Percentiles rank a stretch among this genome's conserved stretches.
Conservation (phyloP, 352 stramenopile genomes). For the Globisporangium parvum region DNA sequence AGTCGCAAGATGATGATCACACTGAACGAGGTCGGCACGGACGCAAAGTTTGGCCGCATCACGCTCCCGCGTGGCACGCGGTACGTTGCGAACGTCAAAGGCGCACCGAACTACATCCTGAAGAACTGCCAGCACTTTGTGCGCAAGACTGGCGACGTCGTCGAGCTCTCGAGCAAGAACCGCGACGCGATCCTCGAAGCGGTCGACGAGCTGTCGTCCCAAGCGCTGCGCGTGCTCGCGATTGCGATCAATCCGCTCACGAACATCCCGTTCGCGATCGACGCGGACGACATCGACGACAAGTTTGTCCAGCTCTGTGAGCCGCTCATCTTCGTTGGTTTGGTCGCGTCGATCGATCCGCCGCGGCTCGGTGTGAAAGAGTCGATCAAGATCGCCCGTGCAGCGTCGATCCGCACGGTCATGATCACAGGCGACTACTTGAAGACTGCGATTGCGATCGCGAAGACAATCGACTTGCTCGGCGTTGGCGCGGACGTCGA, state of each 20-base stretch:
- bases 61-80: constrained; percentile 12
- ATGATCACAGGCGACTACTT: constrained; percentile 92
- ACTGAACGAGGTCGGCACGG: constrained; percentile 10
- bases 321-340: constrained; percentile 78
- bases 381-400: constrained; percentile 26
- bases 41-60: constrained; percentile 21
- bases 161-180: constrained; percentile 13
- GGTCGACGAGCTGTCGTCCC: constrained; percentile 26
- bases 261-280: constrained; percentile 10
- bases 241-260: constrained; percentile 51
- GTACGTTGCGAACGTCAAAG: constrained; percentile 30
- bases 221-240: constrained; percentile 62
- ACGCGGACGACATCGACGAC: constrained; percentile 22
- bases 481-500: constrained; percentile 10
- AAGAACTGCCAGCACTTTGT: constrained; percentile 27
- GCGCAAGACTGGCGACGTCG: constrained; percentile 21
- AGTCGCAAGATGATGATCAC: constrained; percentile 88
- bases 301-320: constrained; percentile 27
- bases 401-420: constrained; percentile 36
- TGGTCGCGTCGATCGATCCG: constrained; percentile 82
- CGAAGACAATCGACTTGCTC: constrained; percentile 80
- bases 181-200: constrained; percentile 22
- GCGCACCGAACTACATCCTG: constrained; percentile 35
- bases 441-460: constrained; percentile 90
- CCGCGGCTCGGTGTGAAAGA: constrained; percentile 29